Evolutionary conservation across 1,139 yeast genomes (phyloP).

Genomic region (Diutina rugosa): DNA sequence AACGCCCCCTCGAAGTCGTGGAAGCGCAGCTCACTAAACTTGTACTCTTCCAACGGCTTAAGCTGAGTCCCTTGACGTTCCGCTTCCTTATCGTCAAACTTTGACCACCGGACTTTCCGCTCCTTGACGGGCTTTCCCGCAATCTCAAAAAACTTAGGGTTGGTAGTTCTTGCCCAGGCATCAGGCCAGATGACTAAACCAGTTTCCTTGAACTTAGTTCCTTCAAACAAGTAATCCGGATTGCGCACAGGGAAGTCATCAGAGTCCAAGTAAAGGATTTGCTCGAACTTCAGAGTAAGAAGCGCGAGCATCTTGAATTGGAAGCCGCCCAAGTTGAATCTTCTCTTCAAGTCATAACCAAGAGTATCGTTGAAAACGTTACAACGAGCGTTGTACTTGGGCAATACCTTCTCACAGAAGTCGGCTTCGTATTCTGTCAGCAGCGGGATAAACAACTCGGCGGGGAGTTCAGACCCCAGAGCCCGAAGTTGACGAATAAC

Average conservation of each 20-base stretch:
- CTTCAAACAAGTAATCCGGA: conserved; percentile 34
- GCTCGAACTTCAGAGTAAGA: conserved; percentile 44
- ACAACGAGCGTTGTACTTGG: conserved; percentile 42
- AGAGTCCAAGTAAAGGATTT: conserved; percentile 50
- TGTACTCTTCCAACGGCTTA: conserved; percentile 18
- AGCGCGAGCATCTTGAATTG: conserved; percentile 52
- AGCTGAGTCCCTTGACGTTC: conserved; percentile 9
- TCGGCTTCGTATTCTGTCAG: conserved; percentile 33
- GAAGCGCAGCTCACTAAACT: conserved; percentile 26
- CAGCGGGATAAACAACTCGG: conserved; percentile 40
- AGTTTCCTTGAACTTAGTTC: conserved; percentile 24
- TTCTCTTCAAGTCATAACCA: conserved; percentile 13
- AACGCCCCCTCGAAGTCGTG: conserved; percentile 2
- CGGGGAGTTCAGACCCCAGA: conserved; percentile 26
- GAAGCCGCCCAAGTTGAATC: conserved; percentile 37
- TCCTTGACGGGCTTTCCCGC: conserved; percentile 26
- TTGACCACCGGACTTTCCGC: conserved; percentile 19
- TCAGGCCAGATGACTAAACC: conserved; percentile 41
- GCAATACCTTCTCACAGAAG: conserved; percentile 39
- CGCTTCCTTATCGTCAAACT: conserved; percentile 15
- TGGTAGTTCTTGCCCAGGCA: conserved; percentile 38
- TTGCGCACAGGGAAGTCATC: conserved; percentile 50
- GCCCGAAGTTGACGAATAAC: conserved; percentile 29
- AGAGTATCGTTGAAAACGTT: conserved; percentile 27
- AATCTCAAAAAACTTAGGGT: conserved; percentile 32